Evolutionary conservation across 805 yeast genomes (phyloP), one percentile per base, ranked within the genome.

Genomic region (Candida caryicola): DNA sequence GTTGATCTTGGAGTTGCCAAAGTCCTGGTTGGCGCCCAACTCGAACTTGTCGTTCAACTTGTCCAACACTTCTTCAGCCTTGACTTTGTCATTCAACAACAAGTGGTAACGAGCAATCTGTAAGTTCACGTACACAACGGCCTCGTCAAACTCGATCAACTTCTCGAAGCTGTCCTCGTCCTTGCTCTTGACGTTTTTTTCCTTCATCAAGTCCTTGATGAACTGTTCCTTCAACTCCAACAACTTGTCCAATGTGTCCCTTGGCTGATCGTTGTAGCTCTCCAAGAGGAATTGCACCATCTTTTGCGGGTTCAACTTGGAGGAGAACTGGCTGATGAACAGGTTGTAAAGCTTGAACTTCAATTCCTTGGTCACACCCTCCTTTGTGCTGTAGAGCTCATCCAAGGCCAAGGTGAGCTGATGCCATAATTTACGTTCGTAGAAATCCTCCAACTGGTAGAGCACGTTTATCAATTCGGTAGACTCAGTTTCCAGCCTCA

Each of bases 391-490:
- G 65, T 78, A 91, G 55, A 90, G 76, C 45, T 73, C 74, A 25
- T 67, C 68, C 40, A 93, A 68, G 5, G 77, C 63, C 44, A 77
- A 76, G 2, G 96, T 86, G 57, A 93, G 74, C 69, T 93, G 98
- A 66, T 84, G 95, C 97, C 97, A 93, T 58, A 91, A 74, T 61
- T 88, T 89, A 50, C 95, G 73, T 55, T 89, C 96, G 64, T 87
- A 85, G 40, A 72, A 70, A 52, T 88, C 96, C 55, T 90, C 97
- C 57, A 91, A 75, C 37, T 77, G 75, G 55, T 77, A 81, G 51
- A 84, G 74, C 5, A 72, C 59, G 19, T 79, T 76, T 7, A 79
- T 69, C 36, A 89, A 68, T 28, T 82, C 87, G 3, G 76, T 66
- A 10, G 56, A 50, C 41, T 83, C 86, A 4, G 81, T 71, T 53